Evolutionary conservation across 352 stramenopile genomes (phyloP).

Genomic region (Pythium scleroteichum): DNA sequence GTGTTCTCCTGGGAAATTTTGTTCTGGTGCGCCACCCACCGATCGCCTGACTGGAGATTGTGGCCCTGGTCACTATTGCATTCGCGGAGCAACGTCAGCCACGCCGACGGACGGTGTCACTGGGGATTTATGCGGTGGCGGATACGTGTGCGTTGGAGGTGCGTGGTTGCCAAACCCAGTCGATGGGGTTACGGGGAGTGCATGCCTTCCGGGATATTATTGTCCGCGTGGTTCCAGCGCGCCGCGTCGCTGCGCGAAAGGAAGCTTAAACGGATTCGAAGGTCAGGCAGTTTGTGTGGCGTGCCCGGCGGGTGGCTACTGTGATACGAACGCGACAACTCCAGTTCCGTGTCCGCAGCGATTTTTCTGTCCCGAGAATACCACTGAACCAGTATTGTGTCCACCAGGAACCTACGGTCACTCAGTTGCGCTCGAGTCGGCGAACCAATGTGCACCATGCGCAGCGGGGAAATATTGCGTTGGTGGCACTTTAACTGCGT

Average conservation of each 20-base stretch:
- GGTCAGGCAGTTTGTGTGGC: slow-evolving; percentile 42
- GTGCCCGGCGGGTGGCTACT: slow-evolving; percentile 71
- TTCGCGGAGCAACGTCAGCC: slow-evolving; percentile 35
- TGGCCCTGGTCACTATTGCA: slow-evolving; percentile 70
- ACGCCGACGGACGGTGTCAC: slow-evolving; percentile 45
- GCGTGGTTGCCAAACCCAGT: slow-evolving; percentile 49
- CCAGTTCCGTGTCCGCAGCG: slow-evolving; percentile 55
- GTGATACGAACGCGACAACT: slow-evolving; percentile 56
- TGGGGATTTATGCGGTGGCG: slow-evolving; percentile 49
- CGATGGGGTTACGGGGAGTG: slow-evolving; percentile 51
- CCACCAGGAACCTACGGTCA: slow-evolving; percentile 79
- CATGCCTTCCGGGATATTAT: slow-evolving; percentile 69
- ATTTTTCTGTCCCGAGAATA: slow-evolving; percentile 71
- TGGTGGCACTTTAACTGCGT: slow-evolving; percentile 64
- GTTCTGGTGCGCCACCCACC: slow-evolving; percentile 56
- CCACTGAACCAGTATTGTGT: slow-evolving; percentile 56
- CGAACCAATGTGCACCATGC: slow-evolving; percentile 67
- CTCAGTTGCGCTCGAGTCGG: slow-evolving; percentile 39
- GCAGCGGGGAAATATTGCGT: slow-evolving; percentile 76
- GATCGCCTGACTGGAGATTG: slow-evolving; percentile 58
- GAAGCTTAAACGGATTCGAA: slow-evolving; percentile 65
- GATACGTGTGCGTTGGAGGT: slow-evolving; percentile 67
- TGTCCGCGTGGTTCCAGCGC: slow-evolving; percentile 57
- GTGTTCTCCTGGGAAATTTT: slow-evolving; percentile 83
- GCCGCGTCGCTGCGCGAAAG: slow-evolving; percentile 58